A percentile compares a stretch with the other conserved stretches of the same genome.
Evolutionary conservation across 345 rosid genomes (phyloP).

Genomic region (Syzygium aqueum): DNA sequence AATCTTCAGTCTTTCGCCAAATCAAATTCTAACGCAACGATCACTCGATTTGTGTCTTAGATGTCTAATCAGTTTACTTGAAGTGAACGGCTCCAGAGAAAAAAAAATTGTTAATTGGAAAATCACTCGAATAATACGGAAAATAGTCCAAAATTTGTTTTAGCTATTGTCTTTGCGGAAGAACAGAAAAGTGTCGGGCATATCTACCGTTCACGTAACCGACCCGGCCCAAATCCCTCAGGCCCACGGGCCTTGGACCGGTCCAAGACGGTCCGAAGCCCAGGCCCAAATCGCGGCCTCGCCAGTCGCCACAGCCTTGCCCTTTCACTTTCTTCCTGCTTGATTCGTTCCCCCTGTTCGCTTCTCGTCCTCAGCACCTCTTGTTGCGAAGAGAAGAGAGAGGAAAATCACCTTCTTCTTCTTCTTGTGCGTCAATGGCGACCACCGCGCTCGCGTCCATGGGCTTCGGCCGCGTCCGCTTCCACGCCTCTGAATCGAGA

Average conservation of each 20-base stretch:
- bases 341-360: not conserved
- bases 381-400: not conserved
- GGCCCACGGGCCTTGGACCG: not conserved
- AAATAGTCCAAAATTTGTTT: not conserved
- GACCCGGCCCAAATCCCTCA: not conserved
- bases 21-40: too few relatives aligned
- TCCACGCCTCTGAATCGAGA: not conserved
- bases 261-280: not conserved
- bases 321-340: not conserved
- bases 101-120: not conserved
- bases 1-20: too few relatives aligned
- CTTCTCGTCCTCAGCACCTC: not conserved
- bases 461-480: not conserved
- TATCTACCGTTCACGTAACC: not conserved
- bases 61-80: not conserved
- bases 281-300: not conserved
- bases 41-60: not conserved
- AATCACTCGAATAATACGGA: not conserved
- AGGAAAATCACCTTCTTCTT: not conserved
- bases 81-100: not conserved
- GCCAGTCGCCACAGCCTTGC: not conserved
- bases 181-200: not conserved
- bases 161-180: not conserved
- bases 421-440: conserved; percentile 35
- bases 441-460: conserved; percentile 8